A percentile compares a stretch with the other conserved stretches of the same genome.
Conservation (phyloP, 2,329 filamentous ascomycete genomes). For the Epichloe gansuensis region DNA sequence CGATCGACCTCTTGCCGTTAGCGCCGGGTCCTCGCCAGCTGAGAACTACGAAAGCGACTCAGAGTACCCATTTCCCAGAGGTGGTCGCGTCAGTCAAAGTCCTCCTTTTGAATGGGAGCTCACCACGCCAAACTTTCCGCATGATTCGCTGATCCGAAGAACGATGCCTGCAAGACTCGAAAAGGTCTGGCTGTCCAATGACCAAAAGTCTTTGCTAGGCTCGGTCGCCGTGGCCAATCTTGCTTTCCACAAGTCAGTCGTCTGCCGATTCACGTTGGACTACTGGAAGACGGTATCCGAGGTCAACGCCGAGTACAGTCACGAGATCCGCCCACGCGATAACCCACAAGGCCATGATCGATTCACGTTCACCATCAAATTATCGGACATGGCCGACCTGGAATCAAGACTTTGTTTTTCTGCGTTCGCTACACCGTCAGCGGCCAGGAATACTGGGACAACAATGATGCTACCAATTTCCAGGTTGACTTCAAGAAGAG, state of each 20-base stretch:
- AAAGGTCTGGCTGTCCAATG: constrained; percentile 71
- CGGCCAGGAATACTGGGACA: constrained; percentile 89
- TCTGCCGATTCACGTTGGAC: constrained; percentile 90
- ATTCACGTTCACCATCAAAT: constrained; percentile 88
- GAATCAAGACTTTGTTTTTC: constrained; percentile 86
- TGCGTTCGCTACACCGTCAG: constrained; percentile 81
- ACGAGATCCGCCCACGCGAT: constrained; percentile 60
- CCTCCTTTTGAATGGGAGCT: constrained; percentile 78
- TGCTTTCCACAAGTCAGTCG: constrained; percentile 76
- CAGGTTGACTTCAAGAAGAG: constrained; percentile 89
- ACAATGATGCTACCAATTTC: constrained; percentile 78
- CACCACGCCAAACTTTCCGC: constrained; percentile 69
- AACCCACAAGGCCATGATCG: constrained; percentile 61
- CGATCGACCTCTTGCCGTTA: constrained; percentile 90
- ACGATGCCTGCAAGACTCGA: constrained; percentile 66
- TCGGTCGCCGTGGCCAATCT: constrained; percentile 78
- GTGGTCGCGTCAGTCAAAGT: constrained; percentile 22
- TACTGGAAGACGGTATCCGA: constrained; percentile 99
- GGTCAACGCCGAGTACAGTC: constrained; percentile 75
- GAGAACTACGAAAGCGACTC: constrained; percentile 77
- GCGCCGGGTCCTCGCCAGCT: constrained; percentile 81
- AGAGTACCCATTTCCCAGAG: constrained; percentile 72
- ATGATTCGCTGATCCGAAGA: constrained; percentile 39
- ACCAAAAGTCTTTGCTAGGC: constrained; percentile 79
- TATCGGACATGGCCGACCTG: constrained; percentile 82